These are phyloP conservation scores for Rosa hybrid DNA, from an alignment of 331 rosid genomes.

Conservation along the genomic window DNA sequence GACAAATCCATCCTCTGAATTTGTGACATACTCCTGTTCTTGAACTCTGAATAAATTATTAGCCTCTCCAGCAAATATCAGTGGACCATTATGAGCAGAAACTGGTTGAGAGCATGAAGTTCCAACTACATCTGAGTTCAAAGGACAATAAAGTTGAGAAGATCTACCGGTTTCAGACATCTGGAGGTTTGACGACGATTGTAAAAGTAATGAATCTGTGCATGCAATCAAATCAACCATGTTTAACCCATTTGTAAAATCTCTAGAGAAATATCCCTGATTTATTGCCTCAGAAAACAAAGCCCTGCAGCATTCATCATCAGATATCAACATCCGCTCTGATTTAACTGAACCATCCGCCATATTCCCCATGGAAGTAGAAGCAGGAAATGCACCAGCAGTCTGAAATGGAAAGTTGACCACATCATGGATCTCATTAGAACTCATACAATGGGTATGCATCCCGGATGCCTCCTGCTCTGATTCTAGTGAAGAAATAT, in stretches of 20 bases:
- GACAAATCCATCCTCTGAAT: conserved; percentile 46
- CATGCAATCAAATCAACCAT: conserved; percentile 44
- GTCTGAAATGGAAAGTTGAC: conserved; percentile 45
- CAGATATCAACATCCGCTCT: conserved; percentile 63
- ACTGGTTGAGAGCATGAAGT: conserved; percentile 46
- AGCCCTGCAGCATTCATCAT: conserved; percentile 83
- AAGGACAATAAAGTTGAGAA: conserved; percentile 41
- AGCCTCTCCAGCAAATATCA: conserved; percentile 42
- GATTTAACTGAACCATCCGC: conserved; percentile 43
- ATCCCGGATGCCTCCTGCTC: conserved; percentile 54
- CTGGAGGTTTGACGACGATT: conserved; percentile 44
- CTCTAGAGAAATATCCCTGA: conserved; percentile 51
- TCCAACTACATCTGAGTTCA: conserved; percentile 34
- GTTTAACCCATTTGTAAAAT: conserved; percentile 34
- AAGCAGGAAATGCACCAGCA: conserved; percentile 43
- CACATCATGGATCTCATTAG: conserved; percentile 43
- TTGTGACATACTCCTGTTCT: conserved; percentile 52
- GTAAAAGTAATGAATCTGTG: conserved; percentile 48
- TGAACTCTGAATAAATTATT: conserved; percentile 50
- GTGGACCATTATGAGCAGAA: conserved; percentile 51
- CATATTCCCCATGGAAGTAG: conserved; percentile 38
- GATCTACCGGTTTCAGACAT: conserved; percentile 45
- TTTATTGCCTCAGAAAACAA: conserved; percentile 66
- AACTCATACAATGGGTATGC: conserved; percentile 51
- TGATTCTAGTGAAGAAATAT: conserved; percentile 55